A percentile compares a stretch with the other conserved stretches of the same genome.
phyloP scores from a whole-genome alignment of 2,329 filamentous ascomycete species.

The Corynespora cassiicola region DNA sequence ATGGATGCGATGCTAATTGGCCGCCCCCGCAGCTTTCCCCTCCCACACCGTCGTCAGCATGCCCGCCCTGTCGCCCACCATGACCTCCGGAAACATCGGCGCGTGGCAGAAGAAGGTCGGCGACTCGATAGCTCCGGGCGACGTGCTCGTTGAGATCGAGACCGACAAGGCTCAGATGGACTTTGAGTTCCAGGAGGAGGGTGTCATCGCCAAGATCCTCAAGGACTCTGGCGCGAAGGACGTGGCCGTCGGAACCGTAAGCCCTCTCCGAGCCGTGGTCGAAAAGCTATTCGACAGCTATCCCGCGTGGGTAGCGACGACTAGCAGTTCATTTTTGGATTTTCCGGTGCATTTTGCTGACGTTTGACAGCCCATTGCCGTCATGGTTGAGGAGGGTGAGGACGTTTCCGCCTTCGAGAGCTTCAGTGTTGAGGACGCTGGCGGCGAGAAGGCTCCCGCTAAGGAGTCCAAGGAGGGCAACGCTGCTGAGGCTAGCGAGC shows the following conservation, averaged over 20 bases:
- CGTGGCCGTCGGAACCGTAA: conserved; percentile 89
- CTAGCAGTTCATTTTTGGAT: not conserved
- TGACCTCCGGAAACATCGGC: conserved; percentile 96
- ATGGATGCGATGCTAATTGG: conserved; percentile 36
- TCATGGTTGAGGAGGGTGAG: conserved; percentile 89
- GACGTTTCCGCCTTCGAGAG: conserved; percentile 88
- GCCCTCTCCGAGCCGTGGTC: conserved; percentile 11
- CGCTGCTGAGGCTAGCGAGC: conserved; percentile 67
- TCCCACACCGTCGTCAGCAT: conserved; percentile 95
- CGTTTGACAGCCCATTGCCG: conserved; percentile 80
- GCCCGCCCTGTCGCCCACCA: conserved; percentile 97
- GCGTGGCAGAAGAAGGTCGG: conserved; percentile 97
- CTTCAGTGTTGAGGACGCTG: conserved; percentile 89
- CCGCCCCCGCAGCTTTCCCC: conserved; percentile 76
- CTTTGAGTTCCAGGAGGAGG: conserved; percentile 99
- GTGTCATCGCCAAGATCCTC: conserved; percentile 91
- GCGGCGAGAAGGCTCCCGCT: conserved; percentile 75
- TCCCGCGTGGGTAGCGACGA: not conserved
- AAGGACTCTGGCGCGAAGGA: conserved; percentile 95
- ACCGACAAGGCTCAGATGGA: conserved; percentile 99
- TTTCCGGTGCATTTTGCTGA: conserved; percentile 30
- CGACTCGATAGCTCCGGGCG: conserved; percentile 84
- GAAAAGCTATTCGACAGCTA: not conserved
- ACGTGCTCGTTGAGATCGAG: conserved; percentile 97
- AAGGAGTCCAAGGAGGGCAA: conserved; percentile 68